phyloP scores from a whole-genome alignment of 2,329 filamentous ascomycete genomes.

The Lachnellula suecica region DNA sequence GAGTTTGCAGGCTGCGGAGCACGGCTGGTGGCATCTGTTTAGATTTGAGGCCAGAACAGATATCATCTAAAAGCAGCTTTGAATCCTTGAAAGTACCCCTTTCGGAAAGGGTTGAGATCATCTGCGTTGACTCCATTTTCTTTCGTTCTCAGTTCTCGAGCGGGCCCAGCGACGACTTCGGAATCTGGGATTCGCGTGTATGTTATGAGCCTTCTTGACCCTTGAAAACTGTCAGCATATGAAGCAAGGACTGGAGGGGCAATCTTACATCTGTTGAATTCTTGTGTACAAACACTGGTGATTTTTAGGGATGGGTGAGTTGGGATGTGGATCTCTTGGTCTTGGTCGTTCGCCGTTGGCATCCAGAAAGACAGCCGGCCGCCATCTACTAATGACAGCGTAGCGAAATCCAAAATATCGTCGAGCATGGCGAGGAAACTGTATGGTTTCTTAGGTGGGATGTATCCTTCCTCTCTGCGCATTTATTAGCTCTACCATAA shows the following conservation, averaged over 20 bases:
- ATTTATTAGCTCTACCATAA: slow-evolving; percentile 7
- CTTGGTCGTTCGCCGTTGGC: slow-evolving; percentile 82
- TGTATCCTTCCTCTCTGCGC: slow-evolving; percentile 60
- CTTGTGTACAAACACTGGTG: slow-evolving; percentile 76
- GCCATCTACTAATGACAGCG: slow-evolving; percentile 70
- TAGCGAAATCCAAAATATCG: slow-evolving; percentile 83
- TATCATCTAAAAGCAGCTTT: slow-evolving; percentile 27
- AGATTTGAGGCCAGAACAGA: too few relatives aligned
- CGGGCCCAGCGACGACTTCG: slow-evolving; percentile 42
- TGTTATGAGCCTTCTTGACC: slow-evolving; percentile 86
- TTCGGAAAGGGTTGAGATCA: slow-evolving; percentile 67
- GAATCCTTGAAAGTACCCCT: slow-evolving; percentile 45
- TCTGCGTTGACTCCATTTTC: slow-evolving; percentile 53
- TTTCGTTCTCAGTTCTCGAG: slow-evolving; percentile 31
- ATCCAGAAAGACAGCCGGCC: slow-evolving; percentile 94
- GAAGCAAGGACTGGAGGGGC: too few relatives aligned
- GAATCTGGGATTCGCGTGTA: slow-evolving; percentile 70
- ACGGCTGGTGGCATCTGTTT: too few relatives aligned
- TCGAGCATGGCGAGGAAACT: slow-evolving; percentile 87
- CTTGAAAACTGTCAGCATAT: slow-evolving; percentile 40
- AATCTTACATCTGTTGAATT: slow-evolving; percentile 79
- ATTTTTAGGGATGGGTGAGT: slow-evolving; percentile 73
- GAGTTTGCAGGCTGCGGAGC: too few relatives aligned
- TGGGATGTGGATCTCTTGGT: slow-evolving; percentile 75
- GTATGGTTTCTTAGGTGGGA: slow-evolving; percentile 89